Evolutionary conservation across 371 early-diverging fungal species (phyloP).

Genomic region (Amoeboaphelidium occidentale): DNA sequence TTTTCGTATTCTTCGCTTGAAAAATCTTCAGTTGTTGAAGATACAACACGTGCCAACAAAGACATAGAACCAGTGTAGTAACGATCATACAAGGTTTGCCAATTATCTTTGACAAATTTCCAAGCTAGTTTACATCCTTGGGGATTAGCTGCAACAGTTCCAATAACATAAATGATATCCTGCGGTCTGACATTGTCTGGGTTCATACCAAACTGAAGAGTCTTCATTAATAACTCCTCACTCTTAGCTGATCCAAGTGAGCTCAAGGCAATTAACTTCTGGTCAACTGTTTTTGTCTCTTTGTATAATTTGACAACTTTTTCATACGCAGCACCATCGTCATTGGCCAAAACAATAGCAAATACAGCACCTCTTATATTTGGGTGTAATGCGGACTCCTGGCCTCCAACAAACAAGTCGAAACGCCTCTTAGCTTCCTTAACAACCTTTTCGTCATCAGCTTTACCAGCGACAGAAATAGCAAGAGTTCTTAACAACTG

Average conservation of each 20-base stretch:
- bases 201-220: conserved; percentile 31
- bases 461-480: conserved; percentile 19
- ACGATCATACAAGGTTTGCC: conserved; percentile 30
- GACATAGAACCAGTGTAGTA: conserved; percentile 34
- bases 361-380: conserved; percentile 60
- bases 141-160: conserved; percentile 23
- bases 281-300: conserved; percentile 32
- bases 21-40: conserved; percentile 39
- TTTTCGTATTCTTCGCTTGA: conserved; percentile 29
- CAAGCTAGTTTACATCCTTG: conserved; percentile 18
- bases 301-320: conserved; percentile 40
- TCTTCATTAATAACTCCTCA: conserved; percentile 20
- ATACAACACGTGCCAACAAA: conserved; percentile 43
- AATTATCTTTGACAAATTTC: conserved; percentile 51
- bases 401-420: conserved; percentile 22
- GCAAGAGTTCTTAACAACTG: conserved; percentile 21
- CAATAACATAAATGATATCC: conserved; percentile 40
- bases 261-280: conserved; percentile 44
- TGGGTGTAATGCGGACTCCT: conserved; percentile 36
- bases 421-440: conserved; percentile 33
- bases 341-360: conserved; percentile 37
- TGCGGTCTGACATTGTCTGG: conserved; percentile 45
- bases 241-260: conserved; percentile 44
- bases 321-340: conserved; percentile 40
- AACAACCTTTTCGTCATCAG: conserved; percentile 21